phyloP scores from a whole-genome alignment of 148 eudicot species.

The Dysphania ambrosioides region DNA sequence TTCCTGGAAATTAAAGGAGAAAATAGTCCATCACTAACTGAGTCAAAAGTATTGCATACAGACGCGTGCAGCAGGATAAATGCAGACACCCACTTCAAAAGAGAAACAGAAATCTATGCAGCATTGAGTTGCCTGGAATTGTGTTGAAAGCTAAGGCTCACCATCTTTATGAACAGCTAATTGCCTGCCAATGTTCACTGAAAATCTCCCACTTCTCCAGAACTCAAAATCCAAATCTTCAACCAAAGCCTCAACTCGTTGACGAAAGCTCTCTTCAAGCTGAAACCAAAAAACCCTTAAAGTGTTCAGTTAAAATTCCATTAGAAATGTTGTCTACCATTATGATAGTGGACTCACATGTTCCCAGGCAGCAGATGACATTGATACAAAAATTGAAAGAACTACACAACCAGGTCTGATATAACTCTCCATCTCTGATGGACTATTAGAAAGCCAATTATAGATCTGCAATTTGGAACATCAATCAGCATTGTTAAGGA shows the following conservation, averaged over 20 bases:
- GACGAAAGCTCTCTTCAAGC: constrained; percentile 58
- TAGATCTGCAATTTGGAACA: constrained; percentile 41
- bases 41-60: neutral
- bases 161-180: constrained; percentile 33
- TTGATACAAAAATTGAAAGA: constrained; percentile 60
- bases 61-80: neutral
- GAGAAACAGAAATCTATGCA: neutral
- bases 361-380: constrained; percentile 65
- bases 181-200: constrained; percentile 57
- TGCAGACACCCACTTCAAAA: neutral
- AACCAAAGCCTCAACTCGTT: constrained; percentile 43
- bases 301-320: constrained; percentile 19
- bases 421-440: constrained; percentile 87
- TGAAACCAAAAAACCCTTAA: constrained; percentile 33
- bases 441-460: constrained; percentile 81
- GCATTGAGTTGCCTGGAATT: neutral
- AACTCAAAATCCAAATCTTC: constrained; percentile 49
- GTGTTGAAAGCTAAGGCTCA: neutral
- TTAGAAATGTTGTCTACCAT: neutral
- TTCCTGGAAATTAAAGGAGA: constrained; percentile 25
- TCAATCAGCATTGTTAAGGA: constrained; percentile 16
- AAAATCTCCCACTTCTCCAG: constrained; percentile 71
- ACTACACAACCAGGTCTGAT: constrained; percentile 93
- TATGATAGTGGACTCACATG: constrained; percentile 44
- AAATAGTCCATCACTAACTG: neutral